Percentiles rank a stretch among this genome's conserved stretches.
Conservation (phyloP, 768 basidiomycete species). For the Mycena olivaceomarginata region DNA sequence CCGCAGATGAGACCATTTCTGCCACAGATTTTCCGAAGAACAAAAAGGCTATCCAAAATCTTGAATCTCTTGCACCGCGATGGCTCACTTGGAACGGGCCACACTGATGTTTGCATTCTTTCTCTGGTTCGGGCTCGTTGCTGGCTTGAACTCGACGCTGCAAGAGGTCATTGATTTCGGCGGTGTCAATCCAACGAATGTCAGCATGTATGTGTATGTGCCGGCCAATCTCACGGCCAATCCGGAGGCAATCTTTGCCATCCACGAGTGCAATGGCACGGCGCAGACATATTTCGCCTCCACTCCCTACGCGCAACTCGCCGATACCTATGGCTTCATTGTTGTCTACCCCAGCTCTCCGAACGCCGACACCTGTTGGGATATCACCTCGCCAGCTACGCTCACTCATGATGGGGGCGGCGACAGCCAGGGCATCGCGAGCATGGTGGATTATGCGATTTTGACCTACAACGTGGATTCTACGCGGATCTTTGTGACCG, state of each 20-base stretch:
- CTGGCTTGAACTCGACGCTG: constrained; percentile 45
- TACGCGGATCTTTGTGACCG: constrained; percentile 68
- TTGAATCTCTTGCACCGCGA: neutral
- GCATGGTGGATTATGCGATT: constrained; percentile 68
- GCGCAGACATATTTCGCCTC: constrained; percentile 71
- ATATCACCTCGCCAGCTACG: constrained; percentile 69
- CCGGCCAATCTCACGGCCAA: constrained; percentile 59
- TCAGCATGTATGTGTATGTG: constrained; percentile 67
- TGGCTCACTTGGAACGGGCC: neutral
- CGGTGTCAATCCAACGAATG: constrained; percentile 67
- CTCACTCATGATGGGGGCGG: constrained; percentile 74
- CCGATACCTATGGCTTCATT: constrained; percentile 69
- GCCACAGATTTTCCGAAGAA: neutral
- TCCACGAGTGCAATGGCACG: constrained; percentile 72
- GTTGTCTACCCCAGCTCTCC: constrained; percentile 71
- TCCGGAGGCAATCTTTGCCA: constrained; percentile 71
- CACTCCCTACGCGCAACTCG: constrained; percentile 69
- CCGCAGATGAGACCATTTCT: too few relatives aligned
- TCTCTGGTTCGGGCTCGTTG: constrained; percentile 26
- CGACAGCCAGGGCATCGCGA: constrained; percentile 72
- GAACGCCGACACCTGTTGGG: constrained; percentile 69
- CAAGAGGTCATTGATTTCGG: constrained; percentile 69
- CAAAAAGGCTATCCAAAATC: neutral
- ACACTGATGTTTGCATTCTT: constrained; percentile 7
- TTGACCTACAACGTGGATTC: constrained; percentile 67